Percentiles rank a stretch among this genome's conserved stretches.
These are phyloP conservation scores for Pythium sukuiense DNA, from an alignment of 352 stramenopile species.

Conservation along the genomic window DNA sequence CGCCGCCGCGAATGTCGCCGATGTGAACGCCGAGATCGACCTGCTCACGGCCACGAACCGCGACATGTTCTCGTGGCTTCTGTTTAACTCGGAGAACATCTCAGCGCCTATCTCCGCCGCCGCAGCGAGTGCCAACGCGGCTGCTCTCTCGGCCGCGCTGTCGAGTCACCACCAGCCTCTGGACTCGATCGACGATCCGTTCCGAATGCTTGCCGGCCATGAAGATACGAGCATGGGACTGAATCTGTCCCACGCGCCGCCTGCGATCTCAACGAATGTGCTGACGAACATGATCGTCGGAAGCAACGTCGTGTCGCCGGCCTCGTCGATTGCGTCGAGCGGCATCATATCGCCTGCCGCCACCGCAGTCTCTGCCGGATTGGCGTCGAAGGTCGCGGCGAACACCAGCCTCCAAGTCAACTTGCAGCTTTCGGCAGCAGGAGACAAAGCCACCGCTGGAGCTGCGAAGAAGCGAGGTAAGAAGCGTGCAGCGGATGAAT, in stretches of 20 bases:
- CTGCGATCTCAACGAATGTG: conserved; percentile 13
- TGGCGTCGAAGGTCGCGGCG: conserved; percentile 20
- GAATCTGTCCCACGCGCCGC: conserved; percentile 26
- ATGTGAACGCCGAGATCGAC: conserved; percentile 58
- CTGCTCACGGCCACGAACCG: conserved; percentile 66
- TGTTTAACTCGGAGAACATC: conserved; percentile 88
- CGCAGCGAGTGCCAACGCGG: conserved; percentile 10
- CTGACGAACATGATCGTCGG: conserved; percentile 11
- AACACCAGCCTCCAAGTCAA: conserved; percentile 20
- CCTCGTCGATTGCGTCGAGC: conserved; percentile 2
- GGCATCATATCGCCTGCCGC: conserved; percentile 17
- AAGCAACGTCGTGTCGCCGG: background rate
- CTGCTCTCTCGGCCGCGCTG: conserved; percentile 18
- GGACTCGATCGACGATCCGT: conserved; percentile 50
- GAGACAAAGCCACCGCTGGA: conserved; percentile 11
- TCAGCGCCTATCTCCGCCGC: conserved; percentile 32
- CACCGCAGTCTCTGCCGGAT: conserved; percentile 11
- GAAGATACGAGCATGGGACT: conserved; percentile 46
- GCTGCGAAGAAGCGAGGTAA: conserved; percentile 46
- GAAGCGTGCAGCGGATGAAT: conserved; percentile 51
- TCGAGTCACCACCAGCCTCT: conserved; percentile 33
- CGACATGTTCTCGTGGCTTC: conserved; percentile 85
- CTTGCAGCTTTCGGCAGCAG: conserved; percentile 10
- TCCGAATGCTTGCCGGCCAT: conserved; percentile 52
- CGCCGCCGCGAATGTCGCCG: conserved; percentile 22